Base-by-base conservation (phyloP, 2,329 filamentous ascomycete species). In the Xylaria sp. region DNA sequence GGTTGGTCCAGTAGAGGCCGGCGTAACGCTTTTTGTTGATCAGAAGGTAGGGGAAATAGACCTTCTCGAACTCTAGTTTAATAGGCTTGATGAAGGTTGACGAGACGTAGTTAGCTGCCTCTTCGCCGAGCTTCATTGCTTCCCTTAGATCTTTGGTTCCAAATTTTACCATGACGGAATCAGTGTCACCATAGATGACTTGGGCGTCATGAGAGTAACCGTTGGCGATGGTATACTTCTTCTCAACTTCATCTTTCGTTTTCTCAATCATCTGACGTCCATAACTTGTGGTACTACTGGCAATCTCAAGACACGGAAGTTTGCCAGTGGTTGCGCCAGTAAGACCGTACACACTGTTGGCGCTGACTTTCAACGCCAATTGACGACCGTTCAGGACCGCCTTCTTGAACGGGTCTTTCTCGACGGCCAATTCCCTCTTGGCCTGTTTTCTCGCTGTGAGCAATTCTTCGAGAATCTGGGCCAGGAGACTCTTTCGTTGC, bases 11-110 rank as follows among this genome's bases (percentile, higher is more conserved):
- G 76, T 91, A 97, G 26, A 99, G 76, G n/a, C 94, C 94, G 7
- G 94, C 94, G 68, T 99, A 99, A 60, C 94, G 89, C 79, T 99
- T 99, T 80, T 99, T 99, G 85, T 99, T 99, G 85, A 99, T 99
- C 47, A 99, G 82, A 29, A 99, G 81, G 70, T 99, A 99, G 1
- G 94, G 94, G 71, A 90, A 99, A 75, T 99, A 99, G 1, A 99
- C 93, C 75, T 99, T 99, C 73, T 99, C 94, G 74, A 99, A 99
- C 72, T 99, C 94, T 26, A 99, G 84, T 76, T 97, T 99, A 81
- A 99, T 99, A 3, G 94, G 94, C 69, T 94, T 95, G 71, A 92
- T 78, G 70, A 99, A 99, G 71, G 97, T 96, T 42, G 84, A 83
- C 4, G 94, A 97, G 39, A 99, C 94, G 64, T 80, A 95, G 18